These are phyloP conservation scores for Penicillium sp. DNA, from an alignment of 2,329 filamentous ascomycete genomes.

Conservation along the genomic window DNA sequence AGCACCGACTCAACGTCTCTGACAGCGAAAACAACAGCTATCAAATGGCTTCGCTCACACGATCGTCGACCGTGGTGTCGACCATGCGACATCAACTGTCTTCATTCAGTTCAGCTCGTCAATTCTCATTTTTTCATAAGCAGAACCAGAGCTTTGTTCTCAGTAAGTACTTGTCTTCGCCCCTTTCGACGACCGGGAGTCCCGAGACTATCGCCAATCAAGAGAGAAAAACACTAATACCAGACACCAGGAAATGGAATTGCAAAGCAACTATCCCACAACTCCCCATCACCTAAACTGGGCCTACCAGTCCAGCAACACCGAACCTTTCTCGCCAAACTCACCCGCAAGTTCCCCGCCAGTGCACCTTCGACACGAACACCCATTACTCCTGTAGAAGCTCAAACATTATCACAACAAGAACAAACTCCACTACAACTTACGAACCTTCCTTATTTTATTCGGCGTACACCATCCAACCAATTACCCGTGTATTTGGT, in stretches of 20 bases:
- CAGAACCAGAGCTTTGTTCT: not conserved
- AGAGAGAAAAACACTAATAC: not conserved
- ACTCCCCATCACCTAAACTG: conserved; percentile 15
- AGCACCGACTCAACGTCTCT: not conserved
- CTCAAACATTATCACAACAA: conserved; percentile 4
- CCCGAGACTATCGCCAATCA: not conserved
- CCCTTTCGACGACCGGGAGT: not conserved
- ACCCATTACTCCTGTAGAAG: not conserved
- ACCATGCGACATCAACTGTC: conserved; percentile 34
- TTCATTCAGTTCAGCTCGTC: conserved; percentile 21
- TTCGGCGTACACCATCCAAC: conserved; percentile 66
- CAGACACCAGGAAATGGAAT: conserved; percentile 18
- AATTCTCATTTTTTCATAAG: conserved; percentile 24
- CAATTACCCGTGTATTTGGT: conserved; percentile 75
- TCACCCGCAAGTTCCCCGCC: conserved; percentile 31
- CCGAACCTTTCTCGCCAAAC: conserved; percentile 35
- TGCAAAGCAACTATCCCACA: conserved; percentile 21
- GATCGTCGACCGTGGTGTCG: conserved; percentile 28
- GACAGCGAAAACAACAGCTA: not conserved
- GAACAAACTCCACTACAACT: conserved; percentile 33
- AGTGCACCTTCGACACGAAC: conserved; percentile 21
- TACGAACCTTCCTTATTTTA: conserved; percentile 60
- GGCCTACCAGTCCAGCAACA: conserved; percentile 25
- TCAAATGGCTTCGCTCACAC: conserved; percentile 14
- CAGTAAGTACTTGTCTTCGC: not conserved